Conservation (phyloP, 768 basidiomycete genomes). For the Kwoniella newhampshirensis region DNA sequence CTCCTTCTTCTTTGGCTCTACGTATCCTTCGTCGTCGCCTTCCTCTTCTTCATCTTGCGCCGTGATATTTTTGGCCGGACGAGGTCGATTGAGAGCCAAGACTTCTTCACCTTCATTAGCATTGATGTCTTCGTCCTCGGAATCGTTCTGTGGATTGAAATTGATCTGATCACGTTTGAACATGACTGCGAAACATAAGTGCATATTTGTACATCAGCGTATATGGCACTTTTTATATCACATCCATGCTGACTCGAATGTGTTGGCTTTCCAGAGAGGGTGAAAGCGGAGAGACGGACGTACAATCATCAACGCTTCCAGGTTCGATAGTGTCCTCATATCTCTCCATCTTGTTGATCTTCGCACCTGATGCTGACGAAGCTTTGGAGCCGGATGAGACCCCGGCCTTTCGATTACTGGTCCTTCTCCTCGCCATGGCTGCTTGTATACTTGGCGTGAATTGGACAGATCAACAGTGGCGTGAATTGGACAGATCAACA, state of each 20-base stretch:
- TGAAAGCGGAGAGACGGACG: no score
- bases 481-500: no score
- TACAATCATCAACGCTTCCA: constrained; percentile 52
- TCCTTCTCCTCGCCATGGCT: constrained; percentile 20
- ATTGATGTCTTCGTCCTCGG: constrained; percentile 50
- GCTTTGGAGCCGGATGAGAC: constrained; percentile 14
- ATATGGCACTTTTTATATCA: no score
- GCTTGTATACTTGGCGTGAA: no score
- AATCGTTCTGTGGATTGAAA: constrained; percentile 62
- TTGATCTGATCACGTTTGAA: constrained; percentile 68
- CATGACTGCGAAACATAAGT: constrained; percentile 39
- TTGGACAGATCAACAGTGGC: no score
- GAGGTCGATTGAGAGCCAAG: constrained; percentile 60
- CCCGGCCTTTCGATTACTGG: constrained; percentile 8
- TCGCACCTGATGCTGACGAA: constrained; percentile 21
- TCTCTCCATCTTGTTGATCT: constrained; percentile 42
- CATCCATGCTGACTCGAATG: no score
- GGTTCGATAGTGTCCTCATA: constrained; percentile 52
- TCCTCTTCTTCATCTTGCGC: constrained; percentile 50
- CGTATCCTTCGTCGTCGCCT: constrained; percentile 59
- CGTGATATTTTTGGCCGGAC: constrained; percentile 5
- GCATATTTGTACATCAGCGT: neutral
- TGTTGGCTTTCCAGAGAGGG: no score
- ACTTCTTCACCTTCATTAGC: constrained; percentile 74
- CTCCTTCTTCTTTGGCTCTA: constrained; percentile 43